Conservation (phyloP, 306 rosid species). For the Fragaria ananassa region DNA sequence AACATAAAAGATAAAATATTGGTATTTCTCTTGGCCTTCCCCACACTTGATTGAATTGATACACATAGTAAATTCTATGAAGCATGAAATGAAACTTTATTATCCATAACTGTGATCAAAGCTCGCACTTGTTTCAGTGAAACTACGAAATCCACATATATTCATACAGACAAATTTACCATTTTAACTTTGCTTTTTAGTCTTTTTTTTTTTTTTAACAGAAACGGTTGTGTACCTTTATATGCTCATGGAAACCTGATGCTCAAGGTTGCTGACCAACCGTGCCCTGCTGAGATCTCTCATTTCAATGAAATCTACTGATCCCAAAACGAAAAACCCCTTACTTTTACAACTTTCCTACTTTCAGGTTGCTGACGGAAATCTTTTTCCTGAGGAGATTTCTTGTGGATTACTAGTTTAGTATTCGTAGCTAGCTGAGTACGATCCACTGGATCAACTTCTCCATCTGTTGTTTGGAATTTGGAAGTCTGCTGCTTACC, state of each 20-base stretch:
- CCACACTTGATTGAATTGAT: too few species aligned
- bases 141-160: neutral
- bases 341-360: slow-evolving; percentile 59
- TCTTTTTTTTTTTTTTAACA: neutral
- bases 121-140: neutral
- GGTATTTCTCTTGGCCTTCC: too few species aligned
- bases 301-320: slow-evolving; percentile 28
- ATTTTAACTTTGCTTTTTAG: neutral
- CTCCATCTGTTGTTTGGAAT: slow-evolving; percentile 24
- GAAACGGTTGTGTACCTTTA: neutral
- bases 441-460: slow-evolving; percentile 28
- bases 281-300: too few species aligned
- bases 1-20: too few species aligned
- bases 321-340: slow-evolving; percentile 81
- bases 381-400: slow-evolving; percentile 36
- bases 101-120: neutral
- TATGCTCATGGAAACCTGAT: neutral
- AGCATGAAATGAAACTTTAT: neutral
- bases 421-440: slow-evolving; percentile 26
- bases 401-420: slow-evolving; percentile 27
- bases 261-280: neutral
- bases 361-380: slow-evolving; percentile 56
- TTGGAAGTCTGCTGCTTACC: slow-evolving; percentile 43
- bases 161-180: neutral
- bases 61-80: too few species aligned